Percentiles rank a stretch among this genome's conserved stretches.
Evolutionary conservation across 148 eudicot genomes (phyloP).

Genomic region (Camellia lanceoleosa): DNA sequence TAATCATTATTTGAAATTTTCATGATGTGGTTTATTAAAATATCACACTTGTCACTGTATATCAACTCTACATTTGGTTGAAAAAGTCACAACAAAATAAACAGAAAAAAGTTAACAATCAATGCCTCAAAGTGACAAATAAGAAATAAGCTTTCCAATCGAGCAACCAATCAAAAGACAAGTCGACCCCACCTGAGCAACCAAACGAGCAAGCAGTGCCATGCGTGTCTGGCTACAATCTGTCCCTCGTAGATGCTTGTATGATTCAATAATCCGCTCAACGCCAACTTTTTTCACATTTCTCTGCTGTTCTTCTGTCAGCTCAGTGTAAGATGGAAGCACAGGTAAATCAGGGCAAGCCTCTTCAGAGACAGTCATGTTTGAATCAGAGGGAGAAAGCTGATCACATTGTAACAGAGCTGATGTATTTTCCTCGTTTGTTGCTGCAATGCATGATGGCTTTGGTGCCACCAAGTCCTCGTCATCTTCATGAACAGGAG

Average conservation of each 20-base stretch:
- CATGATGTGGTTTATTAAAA: not conserved
- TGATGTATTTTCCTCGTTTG: slow-evolving; percentile 38
- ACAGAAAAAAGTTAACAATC: not conserved
- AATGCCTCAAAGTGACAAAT: slow-evolving; percentile 3
- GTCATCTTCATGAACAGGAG: slow-evolving; percentile 38
- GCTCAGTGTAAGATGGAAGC: slow-evolving; percentile 58
- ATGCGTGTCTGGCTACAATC: slow-evolving; percentile 60
- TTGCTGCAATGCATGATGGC: slow-evolving; percentile 26
- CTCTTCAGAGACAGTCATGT: slow-evolving; percentile 47
- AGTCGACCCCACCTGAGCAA: slow-evolving; percentile 70
- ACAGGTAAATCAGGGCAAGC: slow-evolving; percentile 54
- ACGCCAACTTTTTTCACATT: slow-evolving; percentile 53
- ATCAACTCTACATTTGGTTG: slow-evolving; percentile 2
- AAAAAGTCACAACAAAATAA: not conserved
- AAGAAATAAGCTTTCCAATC: slow-evolving; percentile 16
- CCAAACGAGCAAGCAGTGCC: slow-evolving; percentile 78
- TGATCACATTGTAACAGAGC: slow-evolving; percentile 50
- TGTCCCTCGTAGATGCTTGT: slow-evolving; percentile 40
- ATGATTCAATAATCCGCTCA: slow-evolving; percentile 56
- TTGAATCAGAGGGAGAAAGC: slow-evolving; percentile 49
- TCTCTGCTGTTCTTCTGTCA: slow-evolving; percentile 54
- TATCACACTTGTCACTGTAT: slow-evolving; percentile 16
- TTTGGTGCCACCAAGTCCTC: slow-evolving; percentile 30
- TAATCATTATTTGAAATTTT: not conserved
- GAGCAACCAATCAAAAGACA: slow-evolving; percentile 26